Evolutionary conservation across 805 yeast genomes (phyloP).

Genomic region (Yamadazyma philogaea): DNA sequence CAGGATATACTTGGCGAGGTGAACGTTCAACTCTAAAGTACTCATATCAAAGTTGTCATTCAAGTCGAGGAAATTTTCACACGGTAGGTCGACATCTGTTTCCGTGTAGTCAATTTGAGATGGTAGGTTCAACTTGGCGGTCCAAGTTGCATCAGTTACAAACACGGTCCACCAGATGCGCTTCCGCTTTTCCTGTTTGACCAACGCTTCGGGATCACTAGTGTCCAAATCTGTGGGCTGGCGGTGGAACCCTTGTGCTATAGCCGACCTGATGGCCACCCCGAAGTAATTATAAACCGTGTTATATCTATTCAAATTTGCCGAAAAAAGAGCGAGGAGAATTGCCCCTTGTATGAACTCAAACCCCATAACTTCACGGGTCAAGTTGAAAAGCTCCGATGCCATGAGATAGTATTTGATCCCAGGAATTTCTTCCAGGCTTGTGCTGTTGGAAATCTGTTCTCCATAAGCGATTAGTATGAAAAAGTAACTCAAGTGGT

Average conservation of each 20-base stretch:
- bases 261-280: conserved; percentile 37
- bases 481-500: conserved; percentile 29
- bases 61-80: conserved; percentile 28
- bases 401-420: conserved; percentile 32
- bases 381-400: conserved; percentile 28
- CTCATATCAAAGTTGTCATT: conserved; percentile 29
- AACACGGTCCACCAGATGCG: conserved; percentile 44
- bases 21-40: conserved; percentile 36
- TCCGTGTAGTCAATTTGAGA: conserved; percentile 41
- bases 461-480: conserved; percentile 37
- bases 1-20: conserved; percentile 37
- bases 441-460: conserved; percentile 21
- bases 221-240: conserved; percentile 16
- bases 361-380: conserved; percentile 27
- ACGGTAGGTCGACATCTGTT: conserved; percentile 41
- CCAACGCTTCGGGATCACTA: conserved; percentile 3
- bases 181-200: conserved; percentile 27
- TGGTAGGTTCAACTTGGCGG: conserved; percentile 37
- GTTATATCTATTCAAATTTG: conserved; percentile 35
- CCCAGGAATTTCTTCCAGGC: conserved; percentile 27
- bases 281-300: conserved; percentile 40
- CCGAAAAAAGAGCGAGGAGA: conserved; percentile 34
- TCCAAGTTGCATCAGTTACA: conserved; percentile 39
- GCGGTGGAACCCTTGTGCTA: conserved; percentile 37
- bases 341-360: conserved; percentile 36